Conservation (phyloP, 345 rosid species). For the Aquilaria malaccensis region DNA sequence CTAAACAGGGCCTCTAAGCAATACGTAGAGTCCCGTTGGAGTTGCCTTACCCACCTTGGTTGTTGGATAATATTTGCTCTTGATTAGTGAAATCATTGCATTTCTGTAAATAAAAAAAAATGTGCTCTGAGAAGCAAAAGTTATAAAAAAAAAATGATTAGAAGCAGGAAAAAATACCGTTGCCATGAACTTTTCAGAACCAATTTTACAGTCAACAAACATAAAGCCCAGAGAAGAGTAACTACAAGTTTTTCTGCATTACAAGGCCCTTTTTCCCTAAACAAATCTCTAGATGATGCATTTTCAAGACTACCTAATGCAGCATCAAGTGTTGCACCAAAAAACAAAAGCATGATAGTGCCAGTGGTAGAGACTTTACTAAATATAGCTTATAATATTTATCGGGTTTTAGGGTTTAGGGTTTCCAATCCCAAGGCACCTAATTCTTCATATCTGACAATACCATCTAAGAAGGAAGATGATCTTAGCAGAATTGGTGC, state of each 20-base stretch:
- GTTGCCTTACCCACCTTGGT: too few relatives aligned
- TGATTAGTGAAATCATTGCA: too few relatives aligned
- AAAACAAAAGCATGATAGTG: conserved; percentile 54
- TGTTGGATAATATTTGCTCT: too few relatives aligned
- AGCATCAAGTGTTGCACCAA: conserved; percentile 48
- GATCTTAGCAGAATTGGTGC: conserved; percentile 71
- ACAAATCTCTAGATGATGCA: conserved; percentile 17
- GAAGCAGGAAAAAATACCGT: conserved; percentile 67
- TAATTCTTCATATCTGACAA: conserved; percentile 36
- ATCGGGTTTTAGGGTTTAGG: conserved; percentile 6
- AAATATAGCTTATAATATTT: conserved; percentile 22
- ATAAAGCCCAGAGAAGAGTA: conserved; percentile 63
- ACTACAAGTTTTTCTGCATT: conserved; percentile 32
- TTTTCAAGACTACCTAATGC: conserved; percentile 34
- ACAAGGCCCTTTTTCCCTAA: conserved; percentile 23
- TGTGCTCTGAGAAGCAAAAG: conserved; percentile 29
- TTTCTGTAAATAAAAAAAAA: too few relatives aligned
- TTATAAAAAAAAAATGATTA: conserved; percentile 46
- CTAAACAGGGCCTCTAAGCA: too few relatives aligned
- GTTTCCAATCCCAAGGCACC: conserved; percentile 36
- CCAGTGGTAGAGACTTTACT: conserved; percentile 39
- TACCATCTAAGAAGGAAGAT: conserved; percentile 40
- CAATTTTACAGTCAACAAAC: conserved; percentile 51
- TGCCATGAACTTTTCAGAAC: conserved; percentile 59
- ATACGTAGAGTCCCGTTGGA: too few relatives aligned